Conservation (phyloP, 148 eudicot species). For the Rhododendron williamsianum region DNA sequence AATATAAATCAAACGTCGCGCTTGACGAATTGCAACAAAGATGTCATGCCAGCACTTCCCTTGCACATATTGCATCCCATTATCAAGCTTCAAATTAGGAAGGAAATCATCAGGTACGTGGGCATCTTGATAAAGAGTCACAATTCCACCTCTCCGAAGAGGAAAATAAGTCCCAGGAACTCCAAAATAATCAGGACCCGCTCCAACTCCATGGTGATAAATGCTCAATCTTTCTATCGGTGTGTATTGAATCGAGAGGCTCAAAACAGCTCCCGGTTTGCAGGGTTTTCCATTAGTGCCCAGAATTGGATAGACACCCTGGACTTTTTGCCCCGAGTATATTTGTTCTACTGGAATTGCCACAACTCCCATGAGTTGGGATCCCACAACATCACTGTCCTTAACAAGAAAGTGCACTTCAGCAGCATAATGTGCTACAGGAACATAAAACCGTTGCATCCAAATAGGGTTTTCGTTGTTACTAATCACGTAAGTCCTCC, state of each 20-base stretch:
- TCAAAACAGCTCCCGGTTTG: slow-evolving; percentile 83
- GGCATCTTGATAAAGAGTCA: slow-evolving; percentile 93
- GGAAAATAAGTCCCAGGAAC: slow-evolving; percentile 87
- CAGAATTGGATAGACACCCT: slow-evolving; percentile 65
- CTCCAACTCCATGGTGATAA: slow-evolving; percentile 81
- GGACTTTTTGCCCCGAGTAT: slow-evolving; percentile 42
- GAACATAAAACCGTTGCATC: slow-evolving; percentile 71
- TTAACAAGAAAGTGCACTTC: slow-evolving; percentile 78
- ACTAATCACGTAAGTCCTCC: slow-evolving; percentile 72
- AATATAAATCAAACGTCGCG: slow-evolving; percentile 71
- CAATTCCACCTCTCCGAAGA: slow-evolving; percentile 77
- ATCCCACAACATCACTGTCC: slow-evolving; percentile 90
- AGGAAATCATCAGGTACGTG: slow-evolving; percentile 79
- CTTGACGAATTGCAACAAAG: slow-evolving; percentile 71
- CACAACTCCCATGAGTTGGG: slow-evolving; percentile 76
- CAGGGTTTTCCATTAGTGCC: slow-evolving; percentile 59
- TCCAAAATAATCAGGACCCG: slow-evolving; percentile 72
- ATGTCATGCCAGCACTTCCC: slow-evolving; percentile 93
- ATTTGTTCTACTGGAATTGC: slow-evolving; percentile 66
- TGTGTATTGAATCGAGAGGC: slow-evolving; percentile 54
- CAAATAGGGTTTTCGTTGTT: slow-evolving; percentile 87
- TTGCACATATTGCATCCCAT: slow-evolving; percentile 56
- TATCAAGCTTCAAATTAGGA: slow-evolving; percentile 52
- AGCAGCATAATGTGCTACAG: slow-evolving; percentile 84
- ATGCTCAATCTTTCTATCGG: slow-evolving; percentile 57